Percentiles rank a stretch among this genome's conserved stretches.
phyloP scores from a whole-genome alignment of 768 basidiomycete genomes.

The Lactarius tabidus region DNA sequence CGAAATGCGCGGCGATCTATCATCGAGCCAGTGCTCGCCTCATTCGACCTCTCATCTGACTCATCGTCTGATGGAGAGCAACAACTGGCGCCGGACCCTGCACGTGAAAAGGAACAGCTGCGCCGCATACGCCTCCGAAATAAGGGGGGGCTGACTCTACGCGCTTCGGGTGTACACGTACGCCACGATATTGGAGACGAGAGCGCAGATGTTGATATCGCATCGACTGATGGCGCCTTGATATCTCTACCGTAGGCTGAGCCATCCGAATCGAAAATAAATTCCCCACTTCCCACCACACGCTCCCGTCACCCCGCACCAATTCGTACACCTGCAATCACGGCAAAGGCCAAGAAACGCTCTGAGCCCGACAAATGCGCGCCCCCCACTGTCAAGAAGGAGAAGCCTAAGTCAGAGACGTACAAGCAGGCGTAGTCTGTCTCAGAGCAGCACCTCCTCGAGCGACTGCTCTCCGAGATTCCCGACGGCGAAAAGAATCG shows the following conservation, averaged over 20 bases:
- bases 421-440: constrained; percentile 80
- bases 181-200: constrained; percentile 58
- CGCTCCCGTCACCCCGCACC: constrained; percentile 9
- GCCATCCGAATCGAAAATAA: neutral
- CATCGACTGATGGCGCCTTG: constrained; percentile 15
- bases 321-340: neutral
- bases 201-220: constrained; percentile 57
- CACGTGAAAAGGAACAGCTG: constrained; percentile 49
- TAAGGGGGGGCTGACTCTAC: constrained; percentile 27
- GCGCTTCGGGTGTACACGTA: constrained; percentile 45
- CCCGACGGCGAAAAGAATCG: constrained; percentile 74
- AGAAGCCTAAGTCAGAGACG: constrained; percentile 59
- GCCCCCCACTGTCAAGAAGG: constrained; percentile 20
- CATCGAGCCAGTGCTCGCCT: constrained; percentile 42
- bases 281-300: constrained; percentile 7
- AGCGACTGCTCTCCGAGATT: constrained; percentile 68
- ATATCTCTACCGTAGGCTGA: constrained; percentile 6
- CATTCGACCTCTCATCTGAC: constrained; percentile 35
- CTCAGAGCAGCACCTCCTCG: constrained; percentile 72
- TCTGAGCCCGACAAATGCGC: neutral
- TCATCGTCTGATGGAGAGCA: constrained; percentile 38
- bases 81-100: constrained; percentile 40
- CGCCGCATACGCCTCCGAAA: constrained; percentile 53
- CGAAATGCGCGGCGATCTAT: constrained; percentile 47
- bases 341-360: constrained; percentile 14